These are phyloP conservation scores for Nyctanthes arbortristis DNA, from an alignment of 257 asterid species.

Conservation along the genomic window DNA sequence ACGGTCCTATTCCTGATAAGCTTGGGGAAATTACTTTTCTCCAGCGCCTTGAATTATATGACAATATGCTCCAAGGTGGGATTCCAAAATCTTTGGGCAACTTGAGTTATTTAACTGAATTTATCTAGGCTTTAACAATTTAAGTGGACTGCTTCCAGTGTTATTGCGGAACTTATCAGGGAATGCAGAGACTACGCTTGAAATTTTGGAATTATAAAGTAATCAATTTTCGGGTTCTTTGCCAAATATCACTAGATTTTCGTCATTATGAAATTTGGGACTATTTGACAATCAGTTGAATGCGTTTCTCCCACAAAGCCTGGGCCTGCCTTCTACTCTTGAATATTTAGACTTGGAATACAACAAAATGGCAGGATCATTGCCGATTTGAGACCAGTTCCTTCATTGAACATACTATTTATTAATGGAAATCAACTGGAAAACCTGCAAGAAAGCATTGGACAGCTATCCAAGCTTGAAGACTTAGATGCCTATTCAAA, in stretches of 20 bases:
- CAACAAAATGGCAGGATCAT: slow-evolving; percentile 17
- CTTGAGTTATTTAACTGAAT: too few species aligned
- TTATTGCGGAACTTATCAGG: slow-evolving; percentile 6
- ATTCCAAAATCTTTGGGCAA: too few species aligned
- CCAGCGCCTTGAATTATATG: slow-evolving; percentile 12
- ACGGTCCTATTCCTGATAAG: too few species aligned
- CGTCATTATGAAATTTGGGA: slow-evolving; percentile 8
- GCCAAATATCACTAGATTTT: too few species aligned
- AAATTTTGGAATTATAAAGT: neutral
- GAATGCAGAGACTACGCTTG: neutral
- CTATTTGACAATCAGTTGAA: slow-evolving; percentile 1
- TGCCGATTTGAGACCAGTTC: slow-evolving; percentile 11
- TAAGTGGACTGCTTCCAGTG: slow-evolving; percentile 9
- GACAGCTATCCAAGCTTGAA: slow-evolving; percentile 10
- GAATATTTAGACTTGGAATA: slow-evolving; percentile 2
- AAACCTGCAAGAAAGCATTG: too few species aligned
- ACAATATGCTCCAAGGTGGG: too few species aligned
- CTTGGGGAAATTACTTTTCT: slow-evolving; percentile 21
- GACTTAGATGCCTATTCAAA: slow-evolving; percentile 7
- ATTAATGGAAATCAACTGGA: too few species aligned
- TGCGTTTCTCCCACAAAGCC: neutral
- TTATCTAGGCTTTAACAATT: neutral
- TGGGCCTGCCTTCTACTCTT: neutral
- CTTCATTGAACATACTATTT: too few species aligned
- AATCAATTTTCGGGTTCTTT: too few species aligned